Percentiles rank a stretch among this genome's conserved stretches.
phyloP scores from a whole-genome alignment of 495 filamentous ascomycete species.

The Cercophora scortea region DNA sequence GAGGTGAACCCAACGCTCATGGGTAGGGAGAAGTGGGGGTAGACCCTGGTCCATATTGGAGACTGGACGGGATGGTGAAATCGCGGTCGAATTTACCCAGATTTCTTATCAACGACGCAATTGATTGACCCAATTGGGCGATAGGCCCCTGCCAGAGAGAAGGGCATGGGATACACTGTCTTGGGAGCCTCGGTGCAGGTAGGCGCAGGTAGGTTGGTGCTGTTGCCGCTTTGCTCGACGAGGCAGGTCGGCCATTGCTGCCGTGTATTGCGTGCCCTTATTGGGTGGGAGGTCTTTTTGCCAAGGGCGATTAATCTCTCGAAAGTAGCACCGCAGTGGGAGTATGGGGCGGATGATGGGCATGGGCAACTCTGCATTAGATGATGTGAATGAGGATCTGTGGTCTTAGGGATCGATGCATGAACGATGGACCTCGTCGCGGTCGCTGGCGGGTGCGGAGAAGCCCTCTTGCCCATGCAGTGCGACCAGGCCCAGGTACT shows the following conservation, averaged over 20 bases:
- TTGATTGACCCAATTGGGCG: conserved; percentile 18
- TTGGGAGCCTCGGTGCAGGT: background rate
- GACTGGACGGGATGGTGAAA: conserved; percentile 3
- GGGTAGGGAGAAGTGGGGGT: background rate
- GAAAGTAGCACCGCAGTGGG: background rate
- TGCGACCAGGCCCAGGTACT: too few relatives aligned
- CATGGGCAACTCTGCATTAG: too few relatives aligned
- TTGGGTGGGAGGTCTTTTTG: background rate
- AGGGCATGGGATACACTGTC: background rate
- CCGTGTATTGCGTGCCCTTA: conserved; percentile 17
- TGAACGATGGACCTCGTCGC: too few relatives aligned
- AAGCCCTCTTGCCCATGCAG: too few relatives aligned
- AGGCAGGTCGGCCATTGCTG: conserved; percentile 20
- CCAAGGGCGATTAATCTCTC: background rate
- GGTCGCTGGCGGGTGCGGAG: too few relatives aligned
- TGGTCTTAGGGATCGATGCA: too few relatives aligned
- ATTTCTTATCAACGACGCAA: conserved; percentile 16
- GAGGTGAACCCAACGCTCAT: background rate
- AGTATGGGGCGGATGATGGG: too few relatives aligned
- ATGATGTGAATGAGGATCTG: too few relatives aligned
- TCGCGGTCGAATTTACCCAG: conserved; percentile 24
- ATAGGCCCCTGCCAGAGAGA: background rate
- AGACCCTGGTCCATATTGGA: background rate
- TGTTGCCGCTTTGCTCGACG: conserved; percentile 13
- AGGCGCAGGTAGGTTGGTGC: conserved; percentile 6